phyloP scores from a whole-genome alignment of 2,329 filamentous ascomycete genomes.

The Aspergillus terreus region DNA sequence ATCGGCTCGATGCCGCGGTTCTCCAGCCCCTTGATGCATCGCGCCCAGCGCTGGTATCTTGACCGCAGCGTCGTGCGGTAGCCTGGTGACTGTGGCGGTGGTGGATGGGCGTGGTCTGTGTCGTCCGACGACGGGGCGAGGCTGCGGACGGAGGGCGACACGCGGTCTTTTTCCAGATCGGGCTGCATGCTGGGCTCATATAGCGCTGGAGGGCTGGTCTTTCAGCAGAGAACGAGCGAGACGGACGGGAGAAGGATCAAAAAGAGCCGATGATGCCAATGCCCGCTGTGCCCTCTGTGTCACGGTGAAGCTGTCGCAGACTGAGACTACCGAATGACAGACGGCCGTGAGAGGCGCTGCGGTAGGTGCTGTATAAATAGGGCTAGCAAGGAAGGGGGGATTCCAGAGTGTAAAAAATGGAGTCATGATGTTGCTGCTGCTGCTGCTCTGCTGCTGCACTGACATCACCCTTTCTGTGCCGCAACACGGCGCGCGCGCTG shows the following conservation, averaged over 20 bases:
- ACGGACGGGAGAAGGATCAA: neutral
- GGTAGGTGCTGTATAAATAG: slow-evolving; percentile 10
- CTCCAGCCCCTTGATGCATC: slow-evolving; percentile 24
- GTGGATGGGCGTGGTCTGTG: slow-evolving; percentile 7
- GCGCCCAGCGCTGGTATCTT: slow-evolving; percentile 21
- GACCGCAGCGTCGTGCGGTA: slow-evolving; percentile 2
- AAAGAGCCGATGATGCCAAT: neutral
- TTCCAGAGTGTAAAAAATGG: slow-evolving; percentile 1
- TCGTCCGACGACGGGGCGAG: slow-evolving; percentile 13
- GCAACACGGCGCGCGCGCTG: slow-evolving; percentile 6
- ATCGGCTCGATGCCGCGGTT: slow-evolving; percentile 25
- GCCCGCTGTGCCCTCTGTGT: neutral
- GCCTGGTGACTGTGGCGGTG: slow-evolving; percentile 7
- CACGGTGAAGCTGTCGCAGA: neutral
- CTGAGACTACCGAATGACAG: slow-evolving; percentile 2
- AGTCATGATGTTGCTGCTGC: neutral
- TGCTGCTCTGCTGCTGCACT: slow-evolving; percentile 7
- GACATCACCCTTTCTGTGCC: slow-evolving; percentile 15
- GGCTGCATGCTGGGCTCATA: slow-evolving; percentile 10
- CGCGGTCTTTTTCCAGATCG: slow-evolving; percentile 24
- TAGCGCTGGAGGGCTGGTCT: neutral
- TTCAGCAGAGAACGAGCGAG: neutral
- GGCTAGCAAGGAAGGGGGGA: slow-evolving; percentile 4
- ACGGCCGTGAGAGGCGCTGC: neutral
- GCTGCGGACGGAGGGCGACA: slow-evolving; percentile 21